A percentile compares a stretch with the other conserved stretches of the same genome.
Conservation (phyloP, 495 filamentous ascomycete genomes). For the Tuber magnatum region DNA sequence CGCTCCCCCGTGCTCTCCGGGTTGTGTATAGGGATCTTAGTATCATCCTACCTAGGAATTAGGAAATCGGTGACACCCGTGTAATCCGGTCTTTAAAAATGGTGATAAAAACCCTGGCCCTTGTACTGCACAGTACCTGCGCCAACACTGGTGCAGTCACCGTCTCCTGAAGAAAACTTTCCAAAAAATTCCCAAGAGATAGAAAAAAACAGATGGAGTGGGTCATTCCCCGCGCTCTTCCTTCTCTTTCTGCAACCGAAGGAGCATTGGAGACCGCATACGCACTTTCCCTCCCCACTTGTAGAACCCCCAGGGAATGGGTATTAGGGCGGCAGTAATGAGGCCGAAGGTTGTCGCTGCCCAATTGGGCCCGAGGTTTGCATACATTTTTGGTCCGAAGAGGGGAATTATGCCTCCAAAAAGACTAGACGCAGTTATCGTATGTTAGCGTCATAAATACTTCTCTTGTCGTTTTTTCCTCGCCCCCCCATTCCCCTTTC, state of each 20-base stretch:
- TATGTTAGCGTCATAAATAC: conserved; percentile 31
- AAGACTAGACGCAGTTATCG: conserved; percentile 28
- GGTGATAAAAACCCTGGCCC: too few species aligned
- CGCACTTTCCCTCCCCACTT: conserved; percentile 65
- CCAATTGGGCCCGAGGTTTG: conserved; percentile 64
- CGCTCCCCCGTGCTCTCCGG: too few species aligned
- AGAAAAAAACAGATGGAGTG: background rate
- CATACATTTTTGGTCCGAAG: conserved; percentile 67
- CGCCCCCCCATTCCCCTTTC: background rate
- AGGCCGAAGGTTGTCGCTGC: conserved; percentile 67
- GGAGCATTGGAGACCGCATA: conserved; percentile 57
- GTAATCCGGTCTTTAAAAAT: too few species aligned
- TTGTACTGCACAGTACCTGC: too few species aligned
- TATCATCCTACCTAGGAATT: background rate
- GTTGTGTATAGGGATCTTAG: too few species aligned
- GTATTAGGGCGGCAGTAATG: conserved; percentile 61
- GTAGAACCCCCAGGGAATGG: conserved; percentile 75
- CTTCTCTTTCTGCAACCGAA: conserved; percentile 63
- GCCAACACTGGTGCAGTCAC: background rate
- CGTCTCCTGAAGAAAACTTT: background rate
- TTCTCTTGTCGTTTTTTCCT: background rate
- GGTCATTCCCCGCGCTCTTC: conserved; percentile 51
- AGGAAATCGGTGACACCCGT: background rate
- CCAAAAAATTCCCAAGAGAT: background rate
- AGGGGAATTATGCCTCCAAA: conserved; percentile 67